Evolutionary conservation across 768 basidiomycete species (phyloP).

Genomic region (Auricularia cornea): DNA sequence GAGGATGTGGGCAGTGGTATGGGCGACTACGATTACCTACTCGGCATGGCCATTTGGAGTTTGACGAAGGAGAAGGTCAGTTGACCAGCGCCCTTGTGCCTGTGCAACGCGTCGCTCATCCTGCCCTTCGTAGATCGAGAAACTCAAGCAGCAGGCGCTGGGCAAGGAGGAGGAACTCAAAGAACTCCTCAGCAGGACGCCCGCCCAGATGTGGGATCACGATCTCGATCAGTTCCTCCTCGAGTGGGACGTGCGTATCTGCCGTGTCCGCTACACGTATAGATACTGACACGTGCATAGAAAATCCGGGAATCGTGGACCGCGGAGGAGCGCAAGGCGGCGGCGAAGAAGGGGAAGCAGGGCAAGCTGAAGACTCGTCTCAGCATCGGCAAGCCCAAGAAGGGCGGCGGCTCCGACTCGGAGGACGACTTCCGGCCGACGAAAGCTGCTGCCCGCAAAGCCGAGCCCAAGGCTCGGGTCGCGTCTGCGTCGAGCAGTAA

Average conservation of each 20-base stretch:
- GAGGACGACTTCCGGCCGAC: slow-evolving; percentile 52
- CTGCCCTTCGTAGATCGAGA: slow-evolving; percentile 63
- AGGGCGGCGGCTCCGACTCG: slow-evolving; percentile 27
- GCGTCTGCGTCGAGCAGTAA: slow-evolving; percentile 22
- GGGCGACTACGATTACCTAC: slow-evolving; percentile 83
- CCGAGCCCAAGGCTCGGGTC: slow-evolving; percentile 24
- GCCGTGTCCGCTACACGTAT: not conserved
- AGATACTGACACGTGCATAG: slow-evolving; percentile 18
- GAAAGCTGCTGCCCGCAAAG: slow-evolving; percentile 32
- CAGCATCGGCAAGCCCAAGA: slow-evolving; percentile 36
- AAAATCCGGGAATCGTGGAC: slow-evolving; percentile 35
- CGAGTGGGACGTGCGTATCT: slow-evolving; percentile 69
- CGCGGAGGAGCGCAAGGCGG: slow-evolving; percentile 38
- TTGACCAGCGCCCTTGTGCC: not conserved
- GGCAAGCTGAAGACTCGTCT: slow-evolving; percentile 46
- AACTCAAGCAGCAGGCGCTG: slow-evolving; percentile 65
- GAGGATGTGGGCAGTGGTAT: slow-evolving; percentile 33
- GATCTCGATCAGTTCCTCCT: slow-evolving; percentile 79
- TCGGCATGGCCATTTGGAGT: slow-evolving; percentile 93
- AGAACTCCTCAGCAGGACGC: slow-evolving; percentile 63
- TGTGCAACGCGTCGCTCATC: not conserved
- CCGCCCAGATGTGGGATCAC: slow-evolving; percentile 79
- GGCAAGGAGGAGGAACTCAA: slow-evolving; percentile 81
- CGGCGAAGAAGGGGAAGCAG: slow-evolving; percentile 51
- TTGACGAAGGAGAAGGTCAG: slow-evolving; percentile 85